Base-by-base conservation (phyloP, 768 basidiomycete species). In the Podaxis sp. region DNA sequence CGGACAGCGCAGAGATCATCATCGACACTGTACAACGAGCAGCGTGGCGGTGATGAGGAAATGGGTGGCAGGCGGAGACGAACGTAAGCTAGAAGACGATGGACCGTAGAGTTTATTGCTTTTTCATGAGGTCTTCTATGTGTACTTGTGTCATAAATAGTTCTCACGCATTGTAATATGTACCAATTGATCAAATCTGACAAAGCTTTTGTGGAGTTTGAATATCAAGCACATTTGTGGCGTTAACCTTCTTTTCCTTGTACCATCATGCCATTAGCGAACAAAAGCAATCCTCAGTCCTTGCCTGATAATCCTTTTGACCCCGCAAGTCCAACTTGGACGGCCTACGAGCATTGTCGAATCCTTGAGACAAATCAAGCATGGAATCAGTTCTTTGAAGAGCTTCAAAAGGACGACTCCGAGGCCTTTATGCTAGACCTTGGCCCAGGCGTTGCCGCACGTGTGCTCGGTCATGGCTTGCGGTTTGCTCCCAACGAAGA, bases 1-100 rank as follows among this genome's bases (percentile, higher is more conserved):
- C 80, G 91, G 57, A 92, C 90, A 0, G 87, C 80, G 9, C 84
- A 89, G 67, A 76, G 89, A 65, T 85, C 87, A n/a, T 75, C 74
- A 26, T 88, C 87, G n/a, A 64, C 77, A 13, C 64, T 83, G 69
- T 84, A 83, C 66, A 65, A 71, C n/a, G 71, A 73, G 38, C 72
- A 69, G 12, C 69, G 33, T 9, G 33, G 33, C 33, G 33, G 74
- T 3, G 70, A 71, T 17, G 72, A 72, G 17, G 72, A 70, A 5
- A 71, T 39, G 71, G 71, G 28, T 65, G 74, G 66, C 71, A 74
- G 70, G 12, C 69, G 76, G 62, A 67, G 73, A 52, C 70, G 71
- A 49, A 68, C 70, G 17, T 65, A 63, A 36, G 68, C 57, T 59
- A 62, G 55, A 28, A 39, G 39, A 38, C 46, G 52, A 40, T 30